phyloP scores from a whole-genome alignment of 1,139 yeast genomes.

The Pichia sp. region DNA sequence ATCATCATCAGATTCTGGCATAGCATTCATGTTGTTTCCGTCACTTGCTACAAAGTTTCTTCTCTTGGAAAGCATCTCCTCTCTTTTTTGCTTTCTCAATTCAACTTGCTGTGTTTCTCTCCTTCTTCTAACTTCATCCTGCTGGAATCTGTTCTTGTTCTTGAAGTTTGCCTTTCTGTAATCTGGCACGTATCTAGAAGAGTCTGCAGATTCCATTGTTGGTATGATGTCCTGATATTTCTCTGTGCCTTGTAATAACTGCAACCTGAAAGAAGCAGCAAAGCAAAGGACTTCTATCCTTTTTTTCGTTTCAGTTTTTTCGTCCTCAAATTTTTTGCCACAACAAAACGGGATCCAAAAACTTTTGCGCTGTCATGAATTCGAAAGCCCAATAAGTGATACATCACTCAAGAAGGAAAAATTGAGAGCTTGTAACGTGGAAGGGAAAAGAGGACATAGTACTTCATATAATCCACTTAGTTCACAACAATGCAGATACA shows the following conservation, averaged over 20 bases:
- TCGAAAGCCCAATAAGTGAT: not conserved
- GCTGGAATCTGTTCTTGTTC: constrained; percentile 89
- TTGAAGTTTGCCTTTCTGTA: constrained; percentile 96
- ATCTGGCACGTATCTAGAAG: constrained; percentile 91
- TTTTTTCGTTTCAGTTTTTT: not conserved
- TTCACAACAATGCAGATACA: not conserved
- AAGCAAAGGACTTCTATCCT: not conserved
- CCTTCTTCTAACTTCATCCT: constrained; percentile 95
- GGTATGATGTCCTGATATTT: not conserved
- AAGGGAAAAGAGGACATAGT: too few species aligned
- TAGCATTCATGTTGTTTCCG: constrained; percentile 6
- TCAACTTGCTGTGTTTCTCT: constrained; percentile 98
- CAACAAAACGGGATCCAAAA: not conserved
- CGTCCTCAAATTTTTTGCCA: constrained; percentile 3
- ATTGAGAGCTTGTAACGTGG: too few species aligned
- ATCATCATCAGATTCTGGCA: constrained; percentile 36
- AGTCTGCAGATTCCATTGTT: constrained; percentile 37
- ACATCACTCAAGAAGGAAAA: not conserved
- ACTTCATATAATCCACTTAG: too few species aligned
- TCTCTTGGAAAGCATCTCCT: constrained; percentile 89
- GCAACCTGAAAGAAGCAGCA: not conserved
- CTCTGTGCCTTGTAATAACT: not conserved
- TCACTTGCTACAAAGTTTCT: constrained; percentile 57
- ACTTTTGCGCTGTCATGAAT: not conserved
- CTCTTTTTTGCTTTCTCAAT: constrained; percentile 92